Evolutionary conservation across 495 filamentous ascomycete species (phyloP).

Genomic region (Physcia stellaris): DNA sequence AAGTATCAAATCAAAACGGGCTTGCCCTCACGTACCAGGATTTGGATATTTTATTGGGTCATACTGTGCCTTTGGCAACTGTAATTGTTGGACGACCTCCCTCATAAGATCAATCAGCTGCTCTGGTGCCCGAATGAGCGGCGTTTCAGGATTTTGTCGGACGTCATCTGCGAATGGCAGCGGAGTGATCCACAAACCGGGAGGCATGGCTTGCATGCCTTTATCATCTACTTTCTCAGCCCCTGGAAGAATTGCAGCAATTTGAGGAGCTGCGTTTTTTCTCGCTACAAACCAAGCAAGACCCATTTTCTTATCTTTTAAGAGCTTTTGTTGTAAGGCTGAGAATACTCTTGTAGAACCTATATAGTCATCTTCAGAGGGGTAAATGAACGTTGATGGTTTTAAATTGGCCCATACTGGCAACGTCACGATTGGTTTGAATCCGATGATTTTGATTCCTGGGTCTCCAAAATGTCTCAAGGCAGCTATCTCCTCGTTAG

Average conservation of each 20-base stretch:
- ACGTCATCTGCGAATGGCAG: conserved; percentile 89
- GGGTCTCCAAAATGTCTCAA: conserved; percentile 71
- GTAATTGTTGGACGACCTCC: conserved; percentile 66
- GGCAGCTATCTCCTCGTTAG: conserved; percentile 60
- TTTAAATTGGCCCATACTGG: conserved; percentile 77
- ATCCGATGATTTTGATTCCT: conserved; percentile 80
- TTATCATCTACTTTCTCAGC: conserved; percentile 49
- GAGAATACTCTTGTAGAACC: conserved; percentile 89
- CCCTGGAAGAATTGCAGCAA: conserved; percentile 73
- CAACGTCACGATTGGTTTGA: conserved; percentile 66
- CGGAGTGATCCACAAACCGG: conserved; percentile 79
- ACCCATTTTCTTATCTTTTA: conserved; percentile 62
- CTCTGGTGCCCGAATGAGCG: conserved; percentile 46
- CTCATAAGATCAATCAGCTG: conserved; percentile 69
- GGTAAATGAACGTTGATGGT: conserved; percentile 85
- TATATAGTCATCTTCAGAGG: conserved; percentile 76
- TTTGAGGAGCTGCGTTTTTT: conserved; percentile 56
- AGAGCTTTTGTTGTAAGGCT: conserved; percentile 76
- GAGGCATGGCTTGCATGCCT: conserved; percentile 56
- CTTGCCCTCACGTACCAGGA: conserved; percentile 33
- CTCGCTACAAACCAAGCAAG: conserved; percentile 84
- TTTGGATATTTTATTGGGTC: conserved; percentile 84
- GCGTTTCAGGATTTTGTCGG: conserved; percentile 51
- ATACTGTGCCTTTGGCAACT: conserved; percentile 76
- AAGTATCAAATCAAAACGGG: not conserved